Base-by-base conservation (phyloP, 331 rosid genomes). In the Malus hybrid region DNA sequence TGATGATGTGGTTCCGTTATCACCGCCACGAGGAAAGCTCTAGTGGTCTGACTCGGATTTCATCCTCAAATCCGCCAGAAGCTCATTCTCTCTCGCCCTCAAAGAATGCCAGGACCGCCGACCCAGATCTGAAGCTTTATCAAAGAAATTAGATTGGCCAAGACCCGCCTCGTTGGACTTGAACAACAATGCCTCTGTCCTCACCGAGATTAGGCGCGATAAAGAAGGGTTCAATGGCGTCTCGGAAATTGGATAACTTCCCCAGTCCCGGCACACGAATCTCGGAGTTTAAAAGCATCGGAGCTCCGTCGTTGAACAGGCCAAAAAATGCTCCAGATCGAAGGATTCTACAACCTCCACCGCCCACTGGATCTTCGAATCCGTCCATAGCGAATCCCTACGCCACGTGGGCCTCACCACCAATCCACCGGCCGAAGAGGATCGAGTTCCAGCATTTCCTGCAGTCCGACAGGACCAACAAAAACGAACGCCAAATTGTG, bases 121-220 rank as follows among this genome's bases (percentile, higher is more conserved):
- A 80, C 85, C 90, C 72, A 90, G 95, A 90, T 90, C 93, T 85
- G 96, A 90, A 80, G 90, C 93, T 42, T 69, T 83, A 10, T 71
- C 78, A 22, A 85, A 85, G 77, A 91, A 88, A 83, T 85, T 79
- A 42, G 96, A 90, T 61, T 56, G 97, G 72, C 83, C 89, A 66
- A 91, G 97, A 65, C 99, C 99, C 8, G 96, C 99, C 76, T 94
- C 97, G 6, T 86, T 94, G 82, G 99, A 94, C 87, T 93, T 94
- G 85, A 92, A 94, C 80, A 24, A 24, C 24, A 92, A 86, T 89
- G 95, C 76, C 31, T 55, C 86, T 79, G 66, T 86, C 94, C 65
- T 93, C 97, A 6, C 99, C 97, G 28, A 87, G 99, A 19, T 57
- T 91, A 82, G 93, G 89, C 39, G 60, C 80, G 8, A 62, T 94